Conservation (phyloP, 257 asterid genomes). For the Ilex asprella region DNA sequence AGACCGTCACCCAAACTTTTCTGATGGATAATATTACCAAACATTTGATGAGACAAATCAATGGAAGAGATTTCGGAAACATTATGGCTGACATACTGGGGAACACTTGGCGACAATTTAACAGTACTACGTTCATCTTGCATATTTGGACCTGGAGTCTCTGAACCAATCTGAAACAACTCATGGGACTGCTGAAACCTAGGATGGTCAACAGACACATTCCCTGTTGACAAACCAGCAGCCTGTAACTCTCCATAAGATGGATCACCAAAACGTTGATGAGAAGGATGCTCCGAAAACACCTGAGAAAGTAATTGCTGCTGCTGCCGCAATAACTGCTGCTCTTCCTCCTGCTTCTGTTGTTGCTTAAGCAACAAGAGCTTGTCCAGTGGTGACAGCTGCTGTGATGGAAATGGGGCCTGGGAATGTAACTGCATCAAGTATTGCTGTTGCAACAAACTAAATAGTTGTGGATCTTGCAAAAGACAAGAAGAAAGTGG, state of each 20-base stretch:
- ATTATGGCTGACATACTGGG: neutral
- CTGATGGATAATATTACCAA: neutral
- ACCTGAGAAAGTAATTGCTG: constrained; percentile 74
- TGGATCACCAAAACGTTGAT: constrained; percentile 20
- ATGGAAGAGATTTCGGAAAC: neutral
- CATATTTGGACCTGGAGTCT: neutral
- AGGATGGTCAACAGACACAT: constrained; percentile 18
- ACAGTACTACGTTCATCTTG: neutral
- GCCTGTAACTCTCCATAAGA: constrained; percentile 28
- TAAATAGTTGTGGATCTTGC: constrained; percentile 76
- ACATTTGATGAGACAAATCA: no score
- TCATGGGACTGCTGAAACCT: neutral
- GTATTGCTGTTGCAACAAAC: constrained; percentile 83
- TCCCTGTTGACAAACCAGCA: constrained; percentile 44
- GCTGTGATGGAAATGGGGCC: constrained; percentile 60
- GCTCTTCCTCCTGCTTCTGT: constrained; percentile 68
- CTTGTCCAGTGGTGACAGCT: constrained; percentile 54
- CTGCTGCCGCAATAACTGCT: constrained; percentile 60
- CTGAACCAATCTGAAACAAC: neutral
- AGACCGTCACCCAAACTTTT: neutral
- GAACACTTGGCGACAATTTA: neutral
- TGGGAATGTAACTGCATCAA: constrained; percentile 67
- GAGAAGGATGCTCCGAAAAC: constrained; percentile 53
- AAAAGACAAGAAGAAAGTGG: constrained; percentile 45
- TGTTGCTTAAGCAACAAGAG: constrained; percentile 68